Evolutionary conservation across 768 basidiomycete genomes (phyloP).

Genomic region (Suillus ampliporus): DNA sequence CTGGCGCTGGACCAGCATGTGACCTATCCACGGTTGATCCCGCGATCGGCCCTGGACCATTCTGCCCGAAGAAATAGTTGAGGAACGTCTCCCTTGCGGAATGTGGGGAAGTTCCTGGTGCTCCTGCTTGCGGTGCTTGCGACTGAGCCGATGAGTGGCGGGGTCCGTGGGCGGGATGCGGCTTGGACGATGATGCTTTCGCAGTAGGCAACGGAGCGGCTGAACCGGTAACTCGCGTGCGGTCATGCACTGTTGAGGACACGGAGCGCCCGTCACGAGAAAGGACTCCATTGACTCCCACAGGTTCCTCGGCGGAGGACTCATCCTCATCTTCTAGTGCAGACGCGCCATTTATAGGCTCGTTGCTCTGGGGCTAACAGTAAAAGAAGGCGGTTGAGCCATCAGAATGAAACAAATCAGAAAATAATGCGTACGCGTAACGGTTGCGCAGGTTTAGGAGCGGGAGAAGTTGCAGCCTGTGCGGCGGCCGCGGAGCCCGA

Average conservation of each 20-base stretch:
- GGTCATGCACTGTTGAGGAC: slow-evolving; percentile 80
- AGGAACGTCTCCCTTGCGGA: slow-evolving; percentile 90
- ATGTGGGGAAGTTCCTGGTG: slow-evolving; percentile 47
- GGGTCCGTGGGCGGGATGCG: slow-evolving; percentile 37
- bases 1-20: slow-evolving; percentile 34
- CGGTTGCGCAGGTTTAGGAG: slow-evolving; percentile 48
- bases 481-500: slow-evolving; percentile 73
- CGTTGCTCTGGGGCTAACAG: slow-evolving; percentile 64
- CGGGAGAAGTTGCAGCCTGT: slow-evolving; percentile 49
- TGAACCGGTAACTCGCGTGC: slow-evolving; percentile 55
- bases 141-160: slow-evolving; percentile 43
- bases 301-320: slow-evolving; percentile 60
- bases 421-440: slow-evolving; percentile 54
- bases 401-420: slow-evolving; percentile 19
- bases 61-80: slow-evolving; percentile 97
- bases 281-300: slow-evolving; percentile 57
- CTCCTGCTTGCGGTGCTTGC: slow-evolving; percentile 37
- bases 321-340: slow-evolving; percentile 69
- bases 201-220: slow-evolving; percentile 28
- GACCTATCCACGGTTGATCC: slow-evolving; percentile 56
- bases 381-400: slow-evolving; percentile 20
- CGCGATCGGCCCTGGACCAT: slow-evolving; percentile 75
- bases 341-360: slow-evolving; percentile 60
- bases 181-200: slow-evolving; percentile 29
- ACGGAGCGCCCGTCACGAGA: slow-evolving; percentile 70